phyloP scores from a whole-genome alignment of 2,329 filamentous ascomycete species.

The Massarina eburnea region DNA sequence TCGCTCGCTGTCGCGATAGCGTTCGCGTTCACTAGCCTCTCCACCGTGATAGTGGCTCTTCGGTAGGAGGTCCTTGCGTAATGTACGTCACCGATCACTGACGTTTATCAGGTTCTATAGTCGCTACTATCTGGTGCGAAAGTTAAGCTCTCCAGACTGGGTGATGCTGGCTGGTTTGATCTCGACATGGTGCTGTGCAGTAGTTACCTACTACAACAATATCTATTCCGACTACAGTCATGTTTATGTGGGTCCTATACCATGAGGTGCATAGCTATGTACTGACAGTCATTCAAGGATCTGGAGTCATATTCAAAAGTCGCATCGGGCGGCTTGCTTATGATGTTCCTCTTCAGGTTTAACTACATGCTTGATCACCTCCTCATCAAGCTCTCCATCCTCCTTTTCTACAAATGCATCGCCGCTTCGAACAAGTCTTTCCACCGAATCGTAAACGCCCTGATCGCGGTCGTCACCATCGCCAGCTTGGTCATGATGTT shows the following conservation, averaged over 20 bases:
- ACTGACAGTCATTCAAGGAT: conserved; percentile 7
- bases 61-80: conserved; percentile 19
- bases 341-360: conserved; percentile 32
- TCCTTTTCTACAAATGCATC: conserved; percentile 36
- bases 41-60: conserved; percentile 31
- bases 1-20: conserved; percentile 23
- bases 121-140: conserved; percentile 29
- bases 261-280: not conserved
- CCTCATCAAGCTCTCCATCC: conserved; percentile 37
- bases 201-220: conserved; percentile 31
- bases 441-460: conserved; percentile 20
- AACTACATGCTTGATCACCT: conserved; percentile 31
- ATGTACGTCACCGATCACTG: conserved; percentile 2
- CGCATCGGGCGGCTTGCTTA: conserved; percentile 16
- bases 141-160: conserved; percentile 31
- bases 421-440: conserved; percentile 29
- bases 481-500: conserved; percentile 30
- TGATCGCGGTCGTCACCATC: conserved; percentile 25
- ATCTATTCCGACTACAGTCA: conserved; percentile 24
- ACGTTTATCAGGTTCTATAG: conserved; percentile 29
- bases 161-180: conserved; percentile 32
- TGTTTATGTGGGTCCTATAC: conserved; percentile 15
- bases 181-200: conserved; percentile 28
- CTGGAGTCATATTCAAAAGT: conserved; percentile 13
- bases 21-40: conserved; percentile 29